Evolutionary conservation across 768 basidiomycete species (phyloP), one percentile per base, ranked within the genome.

Genomic region (Lactifluus echinatus): DNA sequence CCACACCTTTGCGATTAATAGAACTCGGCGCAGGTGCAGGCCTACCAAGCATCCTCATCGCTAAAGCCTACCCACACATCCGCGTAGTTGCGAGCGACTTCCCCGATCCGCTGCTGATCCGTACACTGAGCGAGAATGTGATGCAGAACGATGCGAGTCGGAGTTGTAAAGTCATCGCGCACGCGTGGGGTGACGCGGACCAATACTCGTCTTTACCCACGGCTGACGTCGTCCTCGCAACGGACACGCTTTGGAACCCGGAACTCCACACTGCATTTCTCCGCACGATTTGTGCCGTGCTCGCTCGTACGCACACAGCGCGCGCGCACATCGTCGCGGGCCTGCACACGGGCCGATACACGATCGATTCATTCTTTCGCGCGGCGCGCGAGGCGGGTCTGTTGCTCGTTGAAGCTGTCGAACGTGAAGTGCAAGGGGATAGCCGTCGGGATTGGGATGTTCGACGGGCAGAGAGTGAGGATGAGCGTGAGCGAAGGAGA

Each of bases 181-280:
- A 83, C 63, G 80, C 76, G 8, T 89, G 87, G 87, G 87, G 85
- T 2, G 69, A 77, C 2, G 69, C 77, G 6, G 79, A 82, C 62
- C 65, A 77, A 8, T 63, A 73, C 0, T 44, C 55, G 6, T 49
- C 70, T 11, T 46, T 72, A 34, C 43, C 42, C 10, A 52, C 53
- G 8, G 67, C 65, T 15, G 86, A 90, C 64, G 57, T 87, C 39
- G 71, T 90, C 31, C 59, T 89, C 23, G 85, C 87, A 0, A 83
- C 87, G 12, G 89, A 90, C 65, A 89, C 87, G 29, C 70, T 91
- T 1, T 90, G 87, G 89, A 86, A 89, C 65, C 68, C 83, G 3
- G 80, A 81, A 23, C 61, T 77, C 3, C 87, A 89, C 62, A 60
- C 48, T 0, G 61, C 75, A 10, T 81, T 88, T 52, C 69, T 87